These are phyloP conservation scores for Trichophyton rubrum DNA, from an alignment of 2,329 filamentous ascomycete species.

Conservation along the genomic window DNA sequence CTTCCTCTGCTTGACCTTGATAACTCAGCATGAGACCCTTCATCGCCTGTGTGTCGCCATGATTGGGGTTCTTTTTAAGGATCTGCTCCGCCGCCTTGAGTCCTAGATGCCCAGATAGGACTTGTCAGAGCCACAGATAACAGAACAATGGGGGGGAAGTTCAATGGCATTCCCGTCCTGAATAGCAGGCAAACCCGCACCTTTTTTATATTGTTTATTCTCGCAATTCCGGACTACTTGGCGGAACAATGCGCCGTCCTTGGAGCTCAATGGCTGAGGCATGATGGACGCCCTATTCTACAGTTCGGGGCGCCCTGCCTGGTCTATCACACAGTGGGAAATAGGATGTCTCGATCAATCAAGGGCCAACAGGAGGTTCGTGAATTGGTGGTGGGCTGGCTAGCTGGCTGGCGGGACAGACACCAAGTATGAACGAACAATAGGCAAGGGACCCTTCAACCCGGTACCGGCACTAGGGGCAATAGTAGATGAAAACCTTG, in stretches of 20 bases:
- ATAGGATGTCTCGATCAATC: not conserved
- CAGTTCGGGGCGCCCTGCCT: slow-evolving; percentile 1
- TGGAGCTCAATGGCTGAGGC: slow-evolving; percentile 47
- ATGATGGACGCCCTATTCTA: slow-evolving; percentile 21
- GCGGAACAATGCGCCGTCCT: slow-evolving; percentile 88
- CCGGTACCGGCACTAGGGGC: not conserved
- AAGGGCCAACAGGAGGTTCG: not conserved
- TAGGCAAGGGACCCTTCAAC: not conserved
- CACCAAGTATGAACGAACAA: not conserved
- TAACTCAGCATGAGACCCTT: slow-evolving; percentile 94
- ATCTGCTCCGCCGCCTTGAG: slow-evolving; percentile 95
- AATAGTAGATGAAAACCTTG: not conserved
- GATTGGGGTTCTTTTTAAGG: slow-evolving; percentile 82
- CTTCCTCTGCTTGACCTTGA: slow-evolving; percentile 83
- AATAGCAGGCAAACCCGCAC: slow-evolving; percentile 25
- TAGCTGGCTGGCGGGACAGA: not conserved
- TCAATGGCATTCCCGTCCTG: not conserved
- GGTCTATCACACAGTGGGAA: not conserved
- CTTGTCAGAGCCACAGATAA: slow-evolving; percentile 10
- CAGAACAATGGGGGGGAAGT: slow-evolving; percentile 14
- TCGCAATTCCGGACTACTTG: slow-evolving; percentile 94
- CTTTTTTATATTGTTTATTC: slow-evolving; percentile 94
- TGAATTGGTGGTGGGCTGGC: not conserved
- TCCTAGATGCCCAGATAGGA: slow-evolving; percentile 38
- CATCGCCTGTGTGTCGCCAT: slow-evolving; percentile 98